phyloP scores from a whole-genome alignment of 352 stramenopile species.

The Blastocystis hominis region DNA sequence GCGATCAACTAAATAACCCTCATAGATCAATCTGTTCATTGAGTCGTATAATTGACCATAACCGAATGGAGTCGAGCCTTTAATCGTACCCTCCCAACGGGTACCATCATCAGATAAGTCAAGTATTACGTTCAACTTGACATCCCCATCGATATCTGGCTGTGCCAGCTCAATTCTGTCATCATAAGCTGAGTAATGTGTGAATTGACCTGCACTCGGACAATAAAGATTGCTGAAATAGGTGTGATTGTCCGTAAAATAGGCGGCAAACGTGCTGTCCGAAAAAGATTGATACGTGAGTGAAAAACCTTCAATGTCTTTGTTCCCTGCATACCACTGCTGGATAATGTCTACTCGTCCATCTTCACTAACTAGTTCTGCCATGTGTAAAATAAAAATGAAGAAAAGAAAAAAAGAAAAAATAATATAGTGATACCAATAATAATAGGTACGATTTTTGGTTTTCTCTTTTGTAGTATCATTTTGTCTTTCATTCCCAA shows the following conservation, averaged over 20 bases:
- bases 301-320: not conserved
- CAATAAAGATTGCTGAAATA: not conserved
- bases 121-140: not conserved
- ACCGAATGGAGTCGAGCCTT: not conserved
- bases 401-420: not conserved
- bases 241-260: not conserved
- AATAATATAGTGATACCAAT: not conserved
- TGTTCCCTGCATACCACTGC: not conserved
- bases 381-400: not conserved
- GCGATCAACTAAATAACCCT: not conserved
- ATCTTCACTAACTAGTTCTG: not conserved
- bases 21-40: not conserved
- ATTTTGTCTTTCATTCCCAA: not conserved
- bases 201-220: not conserved
- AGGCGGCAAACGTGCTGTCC: not conserved
- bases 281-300: not conserved
- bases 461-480: not conserved
- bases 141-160: not conserved
- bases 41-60: not conserved
- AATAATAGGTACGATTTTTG: not conserved
- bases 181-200: not conserved
- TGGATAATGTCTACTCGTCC: not conserved
- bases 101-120: not conserved
- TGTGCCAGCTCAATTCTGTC: not conserved
- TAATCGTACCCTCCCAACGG: constrained; percentile 22